Evolutionary conservation across 108 stramenopile species (phyloP).

Genomic region (Stephanodiscus triporus): DNA sequence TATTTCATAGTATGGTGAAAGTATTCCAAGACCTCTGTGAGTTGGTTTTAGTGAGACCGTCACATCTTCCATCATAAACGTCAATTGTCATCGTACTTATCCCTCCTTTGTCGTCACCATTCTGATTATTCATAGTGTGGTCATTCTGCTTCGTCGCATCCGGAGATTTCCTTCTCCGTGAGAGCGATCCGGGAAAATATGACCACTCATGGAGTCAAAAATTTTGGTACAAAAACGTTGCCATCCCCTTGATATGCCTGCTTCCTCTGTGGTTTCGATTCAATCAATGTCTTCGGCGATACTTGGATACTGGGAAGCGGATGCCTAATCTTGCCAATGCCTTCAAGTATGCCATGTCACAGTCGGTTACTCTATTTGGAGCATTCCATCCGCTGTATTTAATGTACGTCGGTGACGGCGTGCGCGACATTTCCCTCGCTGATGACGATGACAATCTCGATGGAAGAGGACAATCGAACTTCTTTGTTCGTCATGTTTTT

Average conservation of each 20-base stretch:
- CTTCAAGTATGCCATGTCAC: constrained; percentile 89
- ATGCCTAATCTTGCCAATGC: constrained; percentile 90
- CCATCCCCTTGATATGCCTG: constrained; percentile 81
- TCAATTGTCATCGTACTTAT: too few species aligned
- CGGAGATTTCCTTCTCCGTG: constrained; percentile 76
- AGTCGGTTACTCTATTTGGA: constrained; percentile 90
- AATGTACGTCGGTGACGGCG: constrained; percentile 34
- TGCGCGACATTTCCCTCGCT: constrained; percentile 2
- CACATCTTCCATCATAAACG: too few species aligned
- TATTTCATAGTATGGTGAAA: constrained; percentile 77
- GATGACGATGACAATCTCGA: constrained; percentile 26
- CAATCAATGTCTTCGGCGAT: constrained; percentile 91
- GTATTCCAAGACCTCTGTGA: constrained; percentile 82
- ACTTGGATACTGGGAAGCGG: constrained; percentile 80
- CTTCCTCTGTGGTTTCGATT: constrained; percentile 89
- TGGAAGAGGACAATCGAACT: neutral
- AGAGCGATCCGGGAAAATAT: constrained; percentile 32
- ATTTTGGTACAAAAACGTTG: constrained; percentile 74
- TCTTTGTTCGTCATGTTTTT: neutral
- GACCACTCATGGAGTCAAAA: constrained; percentile 53
- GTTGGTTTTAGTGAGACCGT: too few species aligned
- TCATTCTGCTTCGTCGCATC: constrained; percentile 80
- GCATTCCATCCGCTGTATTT: constrained; percentile 89
- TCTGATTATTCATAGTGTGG: constrained; percentile 54
- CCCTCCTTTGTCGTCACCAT: too few species aligned